Conservation (phyloP, 768 basidiomycete species). For the Trametes cinnabarina region DNA sequence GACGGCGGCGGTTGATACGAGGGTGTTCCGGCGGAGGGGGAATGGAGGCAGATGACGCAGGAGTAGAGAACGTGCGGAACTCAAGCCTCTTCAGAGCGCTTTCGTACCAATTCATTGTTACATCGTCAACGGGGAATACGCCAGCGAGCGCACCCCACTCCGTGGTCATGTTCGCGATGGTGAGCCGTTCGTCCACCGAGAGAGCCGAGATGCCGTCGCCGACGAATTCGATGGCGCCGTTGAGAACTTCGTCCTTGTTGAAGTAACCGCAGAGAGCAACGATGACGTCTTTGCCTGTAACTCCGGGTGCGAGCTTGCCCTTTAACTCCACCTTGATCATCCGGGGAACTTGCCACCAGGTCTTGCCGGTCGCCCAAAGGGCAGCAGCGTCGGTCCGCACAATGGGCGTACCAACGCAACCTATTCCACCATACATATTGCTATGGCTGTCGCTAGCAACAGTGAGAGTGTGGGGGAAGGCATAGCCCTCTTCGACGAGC, state of each 20-base stretch:
- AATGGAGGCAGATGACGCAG: conserved; percentile 44
- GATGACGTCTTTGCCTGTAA: conserved; percentile 98
- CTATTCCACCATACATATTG: conserved; percentile 99
- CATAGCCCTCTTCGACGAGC: conserved; percentile 97
- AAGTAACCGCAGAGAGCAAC: conserved; percentile 95
- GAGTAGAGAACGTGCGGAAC: conserved; percentile 67
- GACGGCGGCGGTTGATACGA: conserved; percentile 72
- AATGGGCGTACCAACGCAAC: conserved; percentile 95
- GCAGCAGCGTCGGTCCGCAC: conserved; percentile 94
- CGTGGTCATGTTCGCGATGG: conserved; percentile 99
- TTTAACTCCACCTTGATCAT: conserved; percentile 93
- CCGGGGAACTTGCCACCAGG: conserved; percentile 99
- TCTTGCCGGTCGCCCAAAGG: conserved; percentile 96
- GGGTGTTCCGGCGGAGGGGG: conserved; percentile 80
- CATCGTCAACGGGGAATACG: conserved; percentile 89
- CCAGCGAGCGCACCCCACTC: conserved; percentile 99
- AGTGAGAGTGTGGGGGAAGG: conserved; percentile 92
- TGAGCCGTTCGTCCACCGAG: conserved; percentile 87
- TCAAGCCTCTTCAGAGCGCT: conserved; percentile 68
- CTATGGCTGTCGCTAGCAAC: conserved; percentile 96
- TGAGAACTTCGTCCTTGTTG: conserved; percentile 95
- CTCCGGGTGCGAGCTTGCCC: conserved; percentile 80
- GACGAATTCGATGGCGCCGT: conserved; percentile 94
- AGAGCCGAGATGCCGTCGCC: conserved; percentile 82
- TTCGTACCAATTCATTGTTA: conserved; percentile 85